Evolutionary conservation across 2,329 filamentous ascomycete genomes (phyloP), one percentile per base, ranked within the genome.

Genomic region (Pestalotiopsis sp.): DNA sequence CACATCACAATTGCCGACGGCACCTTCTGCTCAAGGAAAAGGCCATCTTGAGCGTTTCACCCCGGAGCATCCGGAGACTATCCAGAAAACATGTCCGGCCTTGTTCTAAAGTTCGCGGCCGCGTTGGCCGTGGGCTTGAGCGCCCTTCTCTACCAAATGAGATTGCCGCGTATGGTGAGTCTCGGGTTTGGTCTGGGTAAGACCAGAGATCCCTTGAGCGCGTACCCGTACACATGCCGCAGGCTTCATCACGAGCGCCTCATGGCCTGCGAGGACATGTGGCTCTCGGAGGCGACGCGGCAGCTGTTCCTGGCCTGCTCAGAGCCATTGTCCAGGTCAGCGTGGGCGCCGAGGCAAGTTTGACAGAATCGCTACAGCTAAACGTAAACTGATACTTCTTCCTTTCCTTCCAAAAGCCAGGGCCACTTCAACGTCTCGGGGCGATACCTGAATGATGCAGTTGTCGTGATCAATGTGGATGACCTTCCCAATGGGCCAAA

Each of bases 391-490:
- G 57, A 27, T 3, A 41, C n/a, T 13, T 25, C 23, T 3, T 20
- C 5, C 4, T 13, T 7, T 13, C n/a, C 7, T 62, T 14, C 23
- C 27, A 68, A 45, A 4, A 65, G 64, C 31, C 25, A 57, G 64
- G 66, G 67, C 0, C 27, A 71, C 17, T 69, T 76, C 5, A 79
- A 81, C 59, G 38, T 72, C 14, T 74, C 74, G 0, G 78, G 71
- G 0, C 77, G 77, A 2, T 77, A 79, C 1, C 68, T 71, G 2
- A 70, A 68, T 17, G 80, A 81, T 67, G 74, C 76, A 3, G 65
- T 81, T 17, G 67, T 80, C 2, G 76, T 72, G 2, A 25, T 81
- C 11, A 72, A 81, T 23, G 72, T 81, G 17, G 79, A 81, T 64
- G 75, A 73, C 41, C 27, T 58, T 23, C 75, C 74, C 2, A 23